Percentiles rank a stretch among this genome's conserved stretches.
phyloP scores from a whole-genome alignment of 2,329 filamentous ascomycete genomes.

The Trichoderma koningiopsis region DNA sequence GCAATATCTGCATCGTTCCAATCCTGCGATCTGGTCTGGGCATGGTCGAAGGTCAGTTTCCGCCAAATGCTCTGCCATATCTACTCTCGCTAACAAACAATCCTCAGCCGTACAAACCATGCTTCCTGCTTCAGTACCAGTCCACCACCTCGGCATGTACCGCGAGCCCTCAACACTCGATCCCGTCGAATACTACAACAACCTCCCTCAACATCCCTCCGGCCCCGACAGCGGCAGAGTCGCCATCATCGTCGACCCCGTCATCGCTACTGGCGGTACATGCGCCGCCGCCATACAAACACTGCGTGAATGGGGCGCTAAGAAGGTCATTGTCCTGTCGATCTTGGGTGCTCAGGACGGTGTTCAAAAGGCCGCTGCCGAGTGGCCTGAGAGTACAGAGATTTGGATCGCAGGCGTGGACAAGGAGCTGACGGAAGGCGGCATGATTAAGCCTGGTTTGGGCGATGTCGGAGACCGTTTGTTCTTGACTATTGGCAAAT shows the following conservation, averaged over 20 bases:
- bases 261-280: conserved; percentile 92
- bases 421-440: conserved; percentile 68
- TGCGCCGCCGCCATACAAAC: conserved; percentile 88
- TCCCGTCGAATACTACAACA: conserved; percentile 98
- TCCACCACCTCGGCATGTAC: conserved; percentile 94
- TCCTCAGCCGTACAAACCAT: conserved; percentile 74
- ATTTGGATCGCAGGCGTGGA: conserved; percentile 86
- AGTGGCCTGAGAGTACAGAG: conserved; percentile 77
- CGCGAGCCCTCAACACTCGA: conserved; percentile 84
- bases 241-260: conserved; percentile 84
- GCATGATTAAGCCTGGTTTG: conserved; percentile 88
- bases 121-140: conserved; percentile 75
- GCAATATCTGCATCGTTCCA: conserved; percentile 77
- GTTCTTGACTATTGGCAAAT: conserved; percentile 88
- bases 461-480: conserved; percentile 90
- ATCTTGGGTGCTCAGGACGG: conserved; percentile 74
- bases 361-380: conserved; percentile 68
- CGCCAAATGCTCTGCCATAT: not conserved
- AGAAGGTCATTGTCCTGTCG: conserved; percentile 73
- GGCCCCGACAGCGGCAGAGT: conserved; percentile 48
- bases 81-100: conserved; percentile 27
- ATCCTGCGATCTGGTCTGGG: conserved; percentile 89
- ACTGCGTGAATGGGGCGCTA: conserved; percentile 87
- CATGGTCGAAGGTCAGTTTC: conserved; percentile 76
- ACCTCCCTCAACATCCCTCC: conserved; percentile 74